Percentiles rank a stretch among this genome's conserved stretches.
Conservation (phyloP, 106 monocot genomes). For the Agapanthus africanus region DNA sequence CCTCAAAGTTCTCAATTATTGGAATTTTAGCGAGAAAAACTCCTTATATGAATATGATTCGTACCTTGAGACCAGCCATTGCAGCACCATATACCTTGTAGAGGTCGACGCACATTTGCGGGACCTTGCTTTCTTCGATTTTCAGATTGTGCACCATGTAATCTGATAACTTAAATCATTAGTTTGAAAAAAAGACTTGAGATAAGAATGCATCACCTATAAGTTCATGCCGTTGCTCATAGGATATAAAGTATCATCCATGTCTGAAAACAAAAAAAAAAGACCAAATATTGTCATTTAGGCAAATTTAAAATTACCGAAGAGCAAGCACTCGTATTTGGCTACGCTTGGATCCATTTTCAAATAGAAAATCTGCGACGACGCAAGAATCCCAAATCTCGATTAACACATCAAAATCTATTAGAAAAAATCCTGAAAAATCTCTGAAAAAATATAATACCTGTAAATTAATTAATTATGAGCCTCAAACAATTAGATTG, state of each 20-base stretch:
- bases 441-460: not conserved
- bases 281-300: not conserved
- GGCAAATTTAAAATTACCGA: constrained; percentile 36
- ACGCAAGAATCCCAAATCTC: not conserved
- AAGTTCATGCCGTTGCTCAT: constrained; percentile 73
- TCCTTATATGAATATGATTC: not conserved
- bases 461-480: not conserved
- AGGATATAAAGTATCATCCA: constrained; percentile 94
- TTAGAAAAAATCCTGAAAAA: not conserved
- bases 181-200: not conserved
- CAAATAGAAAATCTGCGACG: not conserved
- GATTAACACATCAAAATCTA: not conserved
- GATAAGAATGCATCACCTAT: not conserved
- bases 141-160: constrained; percentile 70
- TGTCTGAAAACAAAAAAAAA: constrained; percentile 36
- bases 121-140: constrained; percentile 68
- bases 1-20: too few species aligned
- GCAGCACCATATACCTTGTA: constrained; percentile 87
- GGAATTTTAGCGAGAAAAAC: not conserved
- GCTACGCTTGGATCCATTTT: constrained; percentile 44
- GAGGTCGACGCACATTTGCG: constrained; percentile 74
- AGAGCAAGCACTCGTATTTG: constrained; percentile 79
- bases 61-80: constrained; percentile 91
- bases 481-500: not conserved
- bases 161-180: constrained; percentile 28